Conservation (phyloP, 768 basidiomycete genomes). For the Brasilioporus rufonigricans region DNA sequence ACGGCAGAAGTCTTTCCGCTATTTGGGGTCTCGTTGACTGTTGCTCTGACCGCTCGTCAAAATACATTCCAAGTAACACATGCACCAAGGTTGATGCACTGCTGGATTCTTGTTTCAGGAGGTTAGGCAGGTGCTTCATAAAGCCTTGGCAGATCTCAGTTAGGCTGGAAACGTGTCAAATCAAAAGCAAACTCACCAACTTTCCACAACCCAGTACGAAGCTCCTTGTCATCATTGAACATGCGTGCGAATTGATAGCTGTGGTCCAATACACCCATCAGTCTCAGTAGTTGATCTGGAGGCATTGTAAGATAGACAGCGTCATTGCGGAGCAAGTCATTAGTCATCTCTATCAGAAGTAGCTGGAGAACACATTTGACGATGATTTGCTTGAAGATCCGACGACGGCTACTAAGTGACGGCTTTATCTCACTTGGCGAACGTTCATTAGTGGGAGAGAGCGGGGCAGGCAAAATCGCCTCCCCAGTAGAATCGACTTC, state of each 20-base stretch:
- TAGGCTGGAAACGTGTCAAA: neutral
- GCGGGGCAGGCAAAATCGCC: constrained; percentile 81
- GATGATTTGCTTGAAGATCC: constrained; percentile 97
- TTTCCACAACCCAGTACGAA: constrained; percentile 98
- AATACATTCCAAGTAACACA: constrained; percentile 90
- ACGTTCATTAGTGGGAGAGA: constrained; percentile 70
- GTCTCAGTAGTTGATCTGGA: constrained; percentile 84
- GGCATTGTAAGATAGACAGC: constrained; percentile 93
- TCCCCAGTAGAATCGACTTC: constrained; percentile 54
- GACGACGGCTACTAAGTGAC: constrained; percentile 69
- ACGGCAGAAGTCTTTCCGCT: constrained; percentile 69
- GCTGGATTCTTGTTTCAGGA: constrained; percentile 97
- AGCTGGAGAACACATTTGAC: constrained; percentile 99
- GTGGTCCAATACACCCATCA: constrained; percentile 96
- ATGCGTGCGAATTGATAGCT: constrained; percentile 96
- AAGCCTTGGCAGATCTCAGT: constrained; percentile 61
- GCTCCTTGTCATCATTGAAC: constrained; percentile 98
- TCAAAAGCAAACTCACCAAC: constrained; percentile 67
- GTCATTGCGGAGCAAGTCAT: constrained; percentile 89
- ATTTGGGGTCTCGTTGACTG: constrained; percentile 82
- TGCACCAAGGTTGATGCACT: constrained; percentile 94
- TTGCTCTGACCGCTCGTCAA: constrained; percentile 84
- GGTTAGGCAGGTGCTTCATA: constrained; percentile 98
- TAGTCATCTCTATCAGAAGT: constrained; percentile 94
- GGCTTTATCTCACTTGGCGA: constrained; percentile 46